These are phyloP conservation scores for Phytophthora ohioensis DNA, from an alignment of 352 stramenopile species.

Conservation along the genomic window DNA sequence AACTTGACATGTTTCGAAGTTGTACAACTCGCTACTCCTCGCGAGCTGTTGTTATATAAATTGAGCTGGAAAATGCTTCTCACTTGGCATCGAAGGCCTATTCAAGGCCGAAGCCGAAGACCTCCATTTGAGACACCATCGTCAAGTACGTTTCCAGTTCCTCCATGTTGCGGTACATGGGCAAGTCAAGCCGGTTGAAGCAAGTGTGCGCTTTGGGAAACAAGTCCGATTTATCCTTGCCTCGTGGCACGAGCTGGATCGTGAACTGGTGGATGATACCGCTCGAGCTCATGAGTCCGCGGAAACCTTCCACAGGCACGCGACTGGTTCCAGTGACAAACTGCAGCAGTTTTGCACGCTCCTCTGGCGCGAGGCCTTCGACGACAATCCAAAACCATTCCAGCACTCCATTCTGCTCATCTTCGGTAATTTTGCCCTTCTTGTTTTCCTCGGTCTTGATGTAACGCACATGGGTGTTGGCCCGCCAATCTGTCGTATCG, in stretches of 20 bases:
- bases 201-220: slow-evolving; percentile 87
- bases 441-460: slow-evolving; percentile 56
- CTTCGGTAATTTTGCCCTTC: slow-evolving; percentile 41
- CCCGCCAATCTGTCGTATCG: slow-evolving; percentile 69
- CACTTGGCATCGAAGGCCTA: slow-evolving; percentile 12
- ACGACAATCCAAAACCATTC: slow-evolving; percentile 82
- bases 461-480: slow-evolving; percentile 71
- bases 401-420: slow-evolving; percentile 62
- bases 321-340: slow-evolving; percentile 83
- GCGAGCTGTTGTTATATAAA: slow-evolving; percentile 23
- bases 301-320: slow-evolving; percentile 85
- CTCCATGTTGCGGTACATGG: slow-evolving; percentile 69
- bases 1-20: not conserved
- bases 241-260: slow-evolving; percentile 71
- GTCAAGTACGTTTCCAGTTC: slow-evolving; percentile 83
- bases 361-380: slow-evolving; percentile 63
- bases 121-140: slow-evolving; percentile 76
- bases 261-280: slow-evolving; percentile 86
- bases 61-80: not conserved
- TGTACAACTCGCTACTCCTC: slow-evolving; percentile 5
- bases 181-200: slow-evolving; percentile 86
- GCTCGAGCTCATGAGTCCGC: slow-evolving; percentile 77
- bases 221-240: slow-evolving; percentile 50
- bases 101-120: slow-evolving; percentile 59
- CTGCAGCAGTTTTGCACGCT: slow-evolving; percentile 76